Evolutionary conservation across 1,284 basidiomycete species (phyloP), one percentile per base, ranked within the genome.

Genomic region (Hortiboletus rubellus): DNA sequence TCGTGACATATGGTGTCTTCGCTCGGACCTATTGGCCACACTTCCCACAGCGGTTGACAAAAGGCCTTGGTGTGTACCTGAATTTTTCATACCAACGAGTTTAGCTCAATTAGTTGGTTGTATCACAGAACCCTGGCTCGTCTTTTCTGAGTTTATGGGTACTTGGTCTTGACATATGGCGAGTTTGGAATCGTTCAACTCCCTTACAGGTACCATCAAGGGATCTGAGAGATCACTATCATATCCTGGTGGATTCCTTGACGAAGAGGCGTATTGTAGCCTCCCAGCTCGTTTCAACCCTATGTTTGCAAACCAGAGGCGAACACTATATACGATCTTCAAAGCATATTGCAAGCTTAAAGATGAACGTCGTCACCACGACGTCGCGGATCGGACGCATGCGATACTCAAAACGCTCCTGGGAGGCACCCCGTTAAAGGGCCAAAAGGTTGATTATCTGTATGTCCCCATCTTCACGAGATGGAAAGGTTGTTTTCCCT

Each of bases 131-230:
- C 78, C 86, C 0, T 76, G 81, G 4, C 74, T 88, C 9, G 82
- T 88, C 4, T 91, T 82, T 62, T 82, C 79, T n/a, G 87, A 91
- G 61, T 76, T 91, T 43, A 78, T 90, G 62, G 87, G 86, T 82
- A 58, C 17, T 68, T 63, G 12, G 33, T 18, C 14, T 40, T 38
- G 17, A 18, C 27, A 3, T 24, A 42, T 46, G 7, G 10, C 17
- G 6, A 6, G 10, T 30, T 38, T 18, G 0, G 30, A 34, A 30
- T 37, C 5, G 17, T 51, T 38, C 45, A 59, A 34, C 46, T 46
- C 36, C 31, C 17, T 44, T 44, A 7, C 41, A 87, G 87, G 87
- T 30, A 80, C 88, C 3, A 86, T 91, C 64, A 82, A 84, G 63
- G 88, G 89, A 1, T 85, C 84, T 0, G 85, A 88, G 63, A 68